Base-by-base conservation (phyloP, 2,329 filamentous ascomycete species). In the Ophiostoma australiae region DNA sequence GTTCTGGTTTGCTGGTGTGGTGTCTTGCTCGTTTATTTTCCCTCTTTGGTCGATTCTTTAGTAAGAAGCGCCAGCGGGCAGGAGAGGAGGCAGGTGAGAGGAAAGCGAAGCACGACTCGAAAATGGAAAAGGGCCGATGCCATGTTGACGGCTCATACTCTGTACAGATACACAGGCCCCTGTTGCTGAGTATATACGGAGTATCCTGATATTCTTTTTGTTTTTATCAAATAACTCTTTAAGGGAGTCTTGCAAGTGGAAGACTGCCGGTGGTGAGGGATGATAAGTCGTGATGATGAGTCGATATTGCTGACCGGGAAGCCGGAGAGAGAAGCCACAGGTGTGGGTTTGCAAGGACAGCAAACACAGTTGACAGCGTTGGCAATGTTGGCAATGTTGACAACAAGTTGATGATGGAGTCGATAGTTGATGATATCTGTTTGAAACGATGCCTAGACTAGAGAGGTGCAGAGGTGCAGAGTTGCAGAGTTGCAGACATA, bases 81-180 rank as follows among this genome's bases (percentile, higher is more conserved):
- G 7, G 10, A 41, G 37, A 67, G 58, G 58, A 65, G 52, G 52
- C 20, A 7, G 61, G 20, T 52, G 63, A 17, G 31, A 63, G 52
- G 44, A 23, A 63, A n/a, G 52, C 55, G 37, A 65, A 8, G 58
- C 55, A 33, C 65, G 39, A 41, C 6, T 44, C 66, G 27, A 39
- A 39, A 68, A 48, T 41, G 66, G 39, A 68, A 48, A 68, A 68
- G 66, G 66, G 66, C 66, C 66, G 66, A 68, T 44, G 65, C 35
- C 66, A 48, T 48, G 66, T 68, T 68, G 37, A 68, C 63, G 33
- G 63, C 63, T 39, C 63, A 41, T 67, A 41, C n/a, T 27, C 27
- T 31, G 27, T 3, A 31, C 63, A 27, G 39, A 41, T 39, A 23
- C 17, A 6, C 8, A 66, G 20, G 31, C 35, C 35, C 63, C 33